These are phyloP conservation scores for Tylopilus rubrobrunneus DNA, from an alignment of 768 basidiomycete genomes.

Conservation along the genomic window DNA sequence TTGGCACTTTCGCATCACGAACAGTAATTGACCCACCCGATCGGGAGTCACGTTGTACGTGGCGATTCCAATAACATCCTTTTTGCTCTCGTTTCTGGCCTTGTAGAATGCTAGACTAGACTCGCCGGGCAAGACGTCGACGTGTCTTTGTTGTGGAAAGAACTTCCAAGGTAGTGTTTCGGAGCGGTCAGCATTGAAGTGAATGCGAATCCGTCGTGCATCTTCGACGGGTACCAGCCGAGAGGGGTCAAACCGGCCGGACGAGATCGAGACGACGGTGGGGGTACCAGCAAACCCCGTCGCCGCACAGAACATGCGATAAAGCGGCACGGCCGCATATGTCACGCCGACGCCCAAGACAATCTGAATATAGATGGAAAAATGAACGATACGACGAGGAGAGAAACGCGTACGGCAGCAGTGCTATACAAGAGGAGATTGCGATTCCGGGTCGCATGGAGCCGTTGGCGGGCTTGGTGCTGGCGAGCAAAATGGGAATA, in stretches of 20 bases:
- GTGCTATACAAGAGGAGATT: conserved; percentile 80
- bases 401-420: conserved; percentile 58
- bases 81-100: conserved; percentile 77
- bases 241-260: conserved; percentile 75
- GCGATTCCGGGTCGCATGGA: conserved; percentile 61
- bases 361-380: conserved; percentile 51
- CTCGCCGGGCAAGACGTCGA: conserved; percentile 91
- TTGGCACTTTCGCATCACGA: not conserved
- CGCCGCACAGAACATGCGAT: conserved; percentile 96
- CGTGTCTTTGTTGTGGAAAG: conserved; percentile 83
- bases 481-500: conserved; percentile 14
- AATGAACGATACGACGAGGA: conserved; percentile 1
- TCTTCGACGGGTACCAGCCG: conserved; percentile 73
- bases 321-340: conserved; percentile 97
- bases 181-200: conserved; percentile 91
- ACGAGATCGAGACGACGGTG: conserved; percentile 61
- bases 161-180: conserved; percentile 93
- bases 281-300: conserved; percentile 97
- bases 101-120: conserved; percentile 95
- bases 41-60: conserved; percentile 99
- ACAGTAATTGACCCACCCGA: conserved; percentile 52
- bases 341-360: conserved; percentile 76
- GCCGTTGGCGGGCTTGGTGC: conserved; percentile 32
- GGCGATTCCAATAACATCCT: conserved; percentile 96
- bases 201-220: conserved; percentile 80